These are phyloP conservation scores for Hanseniaspora sp. DNA, from an alignment of 1,139 yeast genomes.

Conservation along the genomic window DNA sequence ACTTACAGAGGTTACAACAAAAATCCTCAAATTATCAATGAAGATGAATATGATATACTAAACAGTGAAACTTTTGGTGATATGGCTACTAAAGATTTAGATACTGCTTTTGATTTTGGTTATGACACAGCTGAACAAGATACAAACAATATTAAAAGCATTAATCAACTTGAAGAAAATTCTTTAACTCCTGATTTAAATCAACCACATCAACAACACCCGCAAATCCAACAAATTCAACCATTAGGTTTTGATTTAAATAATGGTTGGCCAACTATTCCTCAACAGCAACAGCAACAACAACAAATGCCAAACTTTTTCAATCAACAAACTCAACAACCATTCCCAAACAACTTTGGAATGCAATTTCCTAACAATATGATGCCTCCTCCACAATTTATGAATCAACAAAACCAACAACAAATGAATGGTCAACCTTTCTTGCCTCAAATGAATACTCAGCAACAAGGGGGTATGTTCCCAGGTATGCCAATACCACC, in stretches of 20 bases:
- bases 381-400: slow-evolving; percentile 16
- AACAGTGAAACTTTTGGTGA: slow-evolving; percentile 85
- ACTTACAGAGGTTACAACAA: slow-evolving; percentile 67
- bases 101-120: slow-evolving; percentile 70
- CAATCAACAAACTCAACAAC: slow-evolving; percentile 18
- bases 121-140: slow-evolving; percentile 19
- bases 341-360: slow-evolving; percentile 17
- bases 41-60: slow-evolving; percentile 67
- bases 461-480: slow-evolving; percentile 14
- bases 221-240: slow-evolving; percentile 17
- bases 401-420: slow-evolving; percentile 19
- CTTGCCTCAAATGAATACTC: slow-evolving; percentile 18
- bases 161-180: slow-evolving; percentile 29
- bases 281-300: slow-evolving; percentile 31
- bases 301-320: slow-evolving; percentile 36
- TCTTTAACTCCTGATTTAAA: slow-evolving; percentile 8
- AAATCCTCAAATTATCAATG: slow-evolving; percentile 26
- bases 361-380: slow-evolving; percentile 9
- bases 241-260: slow-evolving; percentile 16
- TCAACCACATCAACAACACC: not conserved
- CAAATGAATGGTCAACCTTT: slow-evolving; percentile 17
- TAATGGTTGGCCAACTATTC: slow-evolving; percentile 9
- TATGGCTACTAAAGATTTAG: slow-evolving; percentile 36
- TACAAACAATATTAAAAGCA: slow-evolving; percentile 16
- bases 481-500: slow-evolving; percentile 13